phyloP scores from a whole-genome alignment of 805 yeast species.

The Starmerella powellii region DNA sequence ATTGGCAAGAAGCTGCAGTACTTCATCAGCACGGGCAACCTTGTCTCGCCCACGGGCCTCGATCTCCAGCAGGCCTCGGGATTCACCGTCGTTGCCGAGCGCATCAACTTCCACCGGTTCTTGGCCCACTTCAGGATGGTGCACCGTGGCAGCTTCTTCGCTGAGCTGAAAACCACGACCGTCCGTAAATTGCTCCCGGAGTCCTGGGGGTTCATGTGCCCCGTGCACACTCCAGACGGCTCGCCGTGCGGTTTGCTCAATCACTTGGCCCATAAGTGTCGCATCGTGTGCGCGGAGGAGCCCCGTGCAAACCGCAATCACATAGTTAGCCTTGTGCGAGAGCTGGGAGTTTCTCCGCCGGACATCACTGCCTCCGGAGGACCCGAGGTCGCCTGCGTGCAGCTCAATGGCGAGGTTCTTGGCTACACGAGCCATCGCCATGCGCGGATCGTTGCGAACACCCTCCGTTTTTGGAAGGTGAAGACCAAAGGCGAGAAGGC shows the following conservation, averaged over 20 bases:
- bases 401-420: slow-evolving; percentile 78
- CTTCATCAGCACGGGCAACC: slow-evolving; percentile 90
- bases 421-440: slow-evolving; percentile 93
- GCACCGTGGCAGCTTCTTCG: slow-evolving; percentile 98
- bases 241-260: slow-evolving; percentile 97
- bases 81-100: slow-evolving; percentile 96
- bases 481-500: slow-evolving; percentile 39
- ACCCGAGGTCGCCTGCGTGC: slow-evolving; percentile 77
- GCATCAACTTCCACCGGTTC: slow-evolving; percentile 92
- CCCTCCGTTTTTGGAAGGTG: slow-evolving; percentile 86
- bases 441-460: slow-evolving; percentile 75
- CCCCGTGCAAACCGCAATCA: slow-evolving; percentile 5
- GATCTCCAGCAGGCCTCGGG: slow-evolving; percentile 98
- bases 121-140: slow-evolving; percentile 99
- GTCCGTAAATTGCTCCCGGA: slow-evolving; percentile 94
- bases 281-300: slow-evolving; percentile 49
- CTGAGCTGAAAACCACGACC: slow-evolving; percentile 92
- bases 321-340: slow-evolving; percentile 46
- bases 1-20: slow-evolving; percentile 91
- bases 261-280: slow-evolving; percentile 92
- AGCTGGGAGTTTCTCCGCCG: slow-evolving; percentile 61
- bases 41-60: slow-evolving; percentile 91
- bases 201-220: slow-evolving; percentile 98
- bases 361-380: slow-evolving; percentile 80
- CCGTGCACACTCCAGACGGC: slow-evolving; percentile 99